Conservation (phyloP, 2,329 filamentous ascomycete genomes). For the Verticillium isaacii region DNA sequence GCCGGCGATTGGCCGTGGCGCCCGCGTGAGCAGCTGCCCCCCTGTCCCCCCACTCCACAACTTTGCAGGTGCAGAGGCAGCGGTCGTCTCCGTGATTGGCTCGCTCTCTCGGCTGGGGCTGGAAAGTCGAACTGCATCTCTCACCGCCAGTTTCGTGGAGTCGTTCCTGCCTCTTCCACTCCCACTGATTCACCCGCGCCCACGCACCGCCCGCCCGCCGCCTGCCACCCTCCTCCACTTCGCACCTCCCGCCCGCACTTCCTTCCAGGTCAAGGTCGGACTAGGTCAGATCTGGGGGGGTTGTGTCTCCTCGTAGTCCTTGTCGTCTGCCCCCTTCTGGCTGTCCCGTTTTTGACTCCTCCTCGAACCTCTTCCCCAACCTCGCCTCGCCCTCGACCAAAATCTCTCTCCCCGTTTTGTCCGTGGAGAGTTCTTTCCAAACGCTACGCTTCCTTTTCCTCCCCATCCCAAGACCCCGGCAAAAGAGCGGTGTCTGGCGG, state of each 20-base stretch:
- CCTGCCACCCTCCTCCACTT: conserved; percentile 1
- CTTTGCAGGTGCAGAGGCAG: conserved; percentile 13
- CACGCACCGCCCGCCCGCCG: not conserved
- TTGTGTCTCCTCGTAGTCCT: conserved; percentile 1
- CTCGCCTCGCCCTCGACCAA: conserved; percentile 7
- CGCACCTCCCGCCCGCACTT: conserved; percentile 6
- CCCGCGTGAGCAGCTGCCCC: conserved; percentile 12
- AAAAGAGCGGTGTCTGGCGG: conserved; percentile 41
- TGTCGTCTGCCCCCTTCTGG: conserved; percentile 5
- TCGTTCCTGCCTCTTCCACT: conserved; percentile 12
- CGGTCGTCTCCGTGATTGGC: conserved; percentile 17
- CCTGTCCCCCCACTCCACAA: conserved; percentile 13
- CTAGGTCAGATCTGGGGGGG: not conserved
- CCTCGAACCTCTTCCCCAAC: conserved; percentile 1
- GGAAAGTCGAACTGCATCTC: conserved; percentile 19
- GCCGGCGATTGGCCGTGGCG: conserved; percentile 12
- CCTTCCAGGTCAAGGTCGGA: not conserved
- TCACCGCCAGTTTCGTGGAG: conserved; percentile 24
- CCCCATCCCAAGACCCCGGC: conserved; percentile 7
- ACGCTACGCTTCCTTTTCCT: conserved; percentile 3
- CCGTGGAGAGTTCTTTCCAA: not conserved
- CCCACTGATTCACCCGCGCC: conserved; percentile 10
- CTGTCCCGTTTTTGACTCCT: not conserved
- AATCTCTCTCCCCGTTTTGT: conserved; percentile 4
- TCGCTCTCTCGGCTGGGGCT: conserved; percentile 17